These are phyloP conservation scores for Candida jianshihensis DNA, from an alignment of 805 yeast genomes.

Conservation along the genomic window DNA sequence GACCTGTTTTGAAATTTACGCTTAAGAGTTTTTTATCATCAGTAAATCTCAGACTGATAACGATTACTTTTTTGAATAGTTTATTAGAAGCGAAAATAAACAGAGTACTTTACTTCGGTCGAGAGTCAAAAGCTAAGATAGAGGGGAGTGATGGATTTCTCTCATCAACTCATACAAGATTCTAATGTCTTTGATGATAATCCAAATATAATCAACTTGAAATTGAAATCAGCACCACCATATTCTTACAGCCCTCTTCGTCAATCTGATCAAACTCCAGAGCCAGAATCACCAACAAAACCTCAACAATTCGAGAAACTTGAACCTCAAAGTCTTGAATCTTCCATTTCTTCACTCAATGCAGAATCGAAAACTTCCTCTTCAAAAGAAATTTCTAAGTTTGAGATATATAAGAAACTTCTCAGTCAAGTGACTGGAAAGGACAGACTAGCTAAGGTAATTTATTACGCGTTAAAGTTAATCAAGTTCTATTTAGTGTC, in stretches of 20 bases:
- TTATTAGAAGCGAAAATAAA: no score
- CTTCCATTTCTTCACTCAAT: not conserved
- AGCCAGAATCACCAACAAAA: not conserved
- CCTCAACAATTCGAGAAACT: not conserved
- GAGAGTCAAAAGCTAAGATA: no score
- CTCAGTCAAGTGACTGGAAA: conserved; percentile 57
- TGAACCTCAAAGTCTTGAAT: not conserved
- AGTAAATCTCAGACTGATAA: no score
- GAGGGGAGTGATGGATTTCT: conserved; percentile 20
- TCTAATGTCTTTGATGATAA: conserved; percentile 14
- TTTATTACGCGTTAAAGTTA: conserved; percentile 52
- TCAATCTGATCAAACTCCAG: not conserved
- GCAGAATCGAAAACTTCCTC: not conserved
- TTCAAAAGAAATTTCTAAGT: conserved; percentile 4
- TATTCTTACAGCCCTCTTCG: conserved; percentile 5
- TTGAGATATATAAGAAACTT: conserved; percentile 44
- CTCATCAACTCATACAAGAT: conserved; percentile 13
- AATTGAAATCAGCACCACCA: conserved; percentile 19
- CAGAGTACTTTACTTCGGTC: no score
- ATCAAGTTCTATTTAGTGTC: conserved; percentile 40
- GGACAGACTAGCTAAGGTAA: conserved; percentile 61
- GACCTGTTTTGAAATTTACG: no score
- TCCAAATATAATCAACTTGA: conserved; percentile 11
- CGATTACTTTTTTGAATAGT: no score
- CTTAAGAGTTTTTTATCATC: no score